Conservation (phyloP, 1,139 yeast genomes). For the Candida sp. region DNA sequence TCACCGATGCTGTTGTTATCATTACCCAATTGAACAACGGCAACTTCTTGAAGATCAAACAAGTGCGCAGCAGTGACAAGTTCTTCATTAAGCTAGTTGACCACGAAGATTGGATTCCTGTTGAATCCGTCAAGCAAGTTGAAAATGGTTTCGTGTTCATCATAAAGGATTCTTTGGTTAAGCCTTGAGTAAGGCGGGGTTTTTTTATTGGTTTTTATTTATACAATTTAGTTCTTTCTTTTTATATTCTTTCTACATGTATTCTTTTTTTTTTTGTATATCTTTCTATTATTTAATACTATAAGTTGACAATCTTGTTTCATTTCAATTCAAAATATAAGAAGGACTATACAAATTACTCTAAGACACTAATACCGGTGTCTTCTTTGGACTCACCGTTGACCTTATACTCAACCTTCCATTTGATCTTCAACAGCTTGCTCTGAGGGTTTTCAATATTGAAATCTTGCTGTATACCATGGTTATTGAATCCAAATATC, state of each 20-base stretch:
- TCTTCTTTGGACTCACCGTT: slow-evolving; percentile 56
- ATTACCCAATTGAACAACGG: slow-evolving; percentile 42
- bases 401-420: slow-evolving; percentile 69
- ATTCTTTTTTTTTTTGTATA: slow-evolving; percentile 1
- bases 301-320: too few species aligned
- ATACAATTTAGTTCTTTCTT: neutral
- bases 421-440: slow-evolving; percentile 71
- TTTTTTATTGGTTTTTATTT: neutral
- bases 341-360: slow-evolving; percentile 11
- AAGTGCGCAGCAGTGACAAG: slow-evolving; percentile 32
- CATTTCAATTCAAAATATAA: too few species aligned
- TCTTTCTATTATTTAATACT: too few species aligned
- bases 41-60: slow-evolving; percentile 44
- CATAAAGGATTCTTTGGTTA: slow-evolving; percentile 45
- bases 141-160: slow-evolving; percentile 65
- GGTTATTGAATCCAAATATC: slow-evolving; percentile 52
- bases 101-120: slow-evolving; percentile 40
- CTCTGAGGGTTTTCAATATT: slow-evolving; percentile 56
- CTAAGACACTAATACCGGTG: slow-evolving; percentile 53
- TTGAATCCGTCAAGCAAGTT: slow-evolving; percentile 47
- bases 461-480: slow-evolving; percentile 65
- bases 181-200: slow-evolving; percentile 17
- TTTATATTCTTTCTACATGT: slow-evolving; percentile 7
- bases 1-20: slow-evolving; percentile 18
- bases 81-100: slow-evolving; percentile 35